phyloP scores from a whole-genome alignment of 331 rosid species.

The Acacia concinna region DNA sequence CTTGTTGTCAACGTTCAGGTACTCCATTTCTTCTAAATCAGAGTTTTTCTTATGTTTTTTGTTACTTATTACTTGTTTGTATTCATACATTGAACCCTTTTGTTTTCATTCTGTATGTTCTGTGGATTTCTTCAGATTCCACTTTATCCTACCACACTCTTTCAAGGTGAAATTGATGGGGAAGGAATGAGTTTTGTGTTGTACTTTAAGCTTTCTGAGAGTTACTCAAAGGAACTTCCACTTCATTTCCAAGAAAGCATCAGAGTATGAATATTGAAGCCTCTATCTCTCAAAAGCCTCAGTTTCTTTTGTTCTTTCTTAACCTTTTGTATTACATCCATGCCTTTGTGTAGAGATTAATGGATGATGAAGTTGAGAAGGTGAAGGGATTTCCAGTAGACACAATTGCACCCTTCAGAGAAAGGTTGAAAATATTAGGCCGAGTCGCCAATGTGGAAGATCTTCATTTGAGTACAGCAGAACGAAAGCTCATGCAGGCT shows the following conservation, averaged over 20 bases:
- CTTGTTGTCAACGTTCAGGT: slow-evolving; percentile 98
- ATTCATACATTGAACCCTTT: neutral
- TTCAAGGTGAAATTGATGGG: slow-evolving; percentile 94
- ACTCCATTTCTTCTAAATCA: slow-evolving; percentile 20
- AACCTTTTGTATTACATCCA: neutral
- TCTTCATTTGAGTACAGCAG: slow-evolving; percentile 82
- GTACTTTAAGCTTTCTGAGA: slow-evolving; percentile 88
- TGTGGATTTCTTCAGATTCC: slow-evolving; percentile 64
- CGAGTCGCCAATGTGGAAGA: slow-evolving; percentile 89
- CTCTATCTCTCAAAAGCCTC: slow-evolving; percentile 19
- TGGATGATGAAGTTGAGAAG: slow-evolving; percentile 91
- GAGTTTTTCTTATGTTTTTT: neutral
- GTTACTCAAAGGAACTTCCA: slow-evolving; percentile 80
- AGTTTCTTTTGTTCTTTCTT: neutral
- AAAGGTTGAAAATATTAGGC: slow-evolving; percentile 92
- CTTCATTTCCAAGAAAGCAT: slow-evolving; percentile 75
- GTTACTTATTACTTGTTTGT: slow-evolving; percentile 1
- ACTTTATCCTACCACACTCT: slow-evolving; percentile 75
- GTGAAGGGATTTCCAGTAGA: slow-evolving; percentile 90
- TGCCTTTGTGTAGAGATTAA: slow-evolving; percentile 57
- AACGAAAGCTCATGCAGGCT: slow-evolving; percentile 91
- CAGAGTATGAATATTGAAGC: slow-evolving; percentile 59
- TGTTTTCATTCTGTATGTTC: neutral
- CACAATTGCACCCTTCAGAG: slow-evolving; percentile 68
- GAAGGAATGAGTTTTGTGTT: slow-evolving; percentile 91